phyloP scores from a whole-genome alignment of 176 grass and related monocot genomes.

The Musa troglodytarum region DNA sequence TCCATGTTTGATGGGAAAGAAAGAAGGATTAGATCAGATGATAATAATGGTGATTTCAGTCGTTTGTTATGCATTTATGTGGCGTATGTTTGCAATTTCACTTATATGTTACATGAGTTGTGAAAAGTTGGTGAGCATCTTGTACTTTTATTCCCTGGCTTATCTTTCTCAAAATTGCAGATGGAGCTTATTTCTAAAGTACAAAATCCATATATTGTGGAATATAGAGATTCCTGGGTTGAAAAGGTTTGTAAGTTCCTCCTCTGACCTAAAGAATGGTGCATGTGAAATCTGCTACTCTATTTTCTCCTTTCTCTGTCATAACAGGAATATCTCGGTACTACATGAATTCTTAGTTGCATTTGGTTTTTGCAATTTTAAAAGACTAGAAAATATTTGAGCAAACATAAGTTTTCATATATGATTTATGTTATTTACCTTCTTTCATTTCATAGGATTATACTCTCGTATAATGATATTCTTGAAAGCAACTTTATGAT shows the following conservation, averaged over 20 bases:
- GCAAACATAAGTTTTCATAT: neutral
- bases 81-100: neutral
- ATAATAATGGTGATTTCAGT: neutral
- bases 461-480: neutral
- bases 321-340: no score
- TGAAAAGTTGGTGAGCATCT: neutral
- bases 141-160: neutral
- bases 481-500: neutral
- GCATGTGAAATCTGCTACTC: conserved; percentile 2
- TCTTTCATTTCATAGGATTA: neutral
- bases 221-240: conserved; percentile 93
- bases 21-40: neutral
- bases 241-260: conserved; percentile 55
- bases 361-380: neutral
- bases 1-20: neutral
- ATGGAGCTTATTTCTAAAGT: conserved; percentile 95
- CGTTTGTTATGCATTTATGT: neutral
- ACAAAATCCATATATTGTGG: conserved; percentile 79
- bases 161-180: conserved; percentile 28
- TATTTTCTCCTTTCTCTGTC: neutral
- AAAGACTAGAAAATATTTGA: neutral
- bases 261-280: neutral
- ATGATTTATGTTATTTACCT: neutral
- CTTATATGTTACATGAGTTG: neutral
- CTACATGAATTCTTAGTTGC: neutral